Conservation (phyloP, 345 rosid species). For the Linum usitatissimum region DNA sequence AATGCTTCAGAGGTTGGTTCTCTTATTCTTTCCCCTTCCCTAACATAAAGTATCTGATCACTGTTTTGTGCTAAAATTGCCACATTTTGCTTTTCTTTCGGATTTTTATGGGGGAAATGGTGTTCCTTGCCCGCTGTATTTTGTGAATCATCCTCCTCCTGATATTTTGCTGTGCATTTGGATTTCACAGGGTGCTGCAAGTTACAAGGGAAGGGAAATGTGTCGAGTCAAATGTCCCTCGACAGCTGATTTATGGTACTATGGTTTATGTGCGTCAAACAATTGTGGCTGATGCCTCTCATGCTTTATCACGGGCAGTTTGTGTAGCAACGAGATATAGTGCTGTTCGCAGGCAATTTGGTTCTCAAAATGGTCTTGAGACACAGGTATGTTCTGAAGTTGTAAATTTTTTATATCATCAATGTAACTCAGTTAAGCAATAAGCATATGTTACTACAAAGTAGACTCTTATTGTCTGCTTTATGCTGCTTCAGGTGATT, state of each 20-base stretch:
- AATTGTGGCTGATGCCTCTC: constrained; percentile 82
- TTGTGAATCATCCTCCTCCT: background rate
- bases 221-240: constrained; percentile 66
- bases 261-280: constrained; percentile 91
- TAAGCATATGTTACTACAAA: background rate
- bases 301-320: constrained; percentile 80
- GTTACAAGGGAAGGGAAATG: constrained; percentile 89
- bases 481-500: constrained; percentile 50
- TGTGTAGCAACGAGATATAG: constrained; percentile 97
- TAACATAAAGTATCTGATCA: background rate
- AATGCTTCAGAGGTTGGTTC: constrained; percentile 82
- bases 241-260: constrained; percentile 87
- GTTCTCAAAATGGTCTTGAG: constrained; percentile 53
- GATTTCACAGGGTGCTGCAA: constrained; percentile 56
- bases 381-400: constrained; percentile 50
- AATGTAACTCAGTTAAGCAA: background rate
- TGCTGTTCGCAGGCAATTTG: constrained; percentile 94
- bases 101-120: background rate
- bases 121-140: background rate
- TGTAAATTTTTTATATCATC: background rate
- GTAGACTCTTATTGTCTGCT: too few species aligned
- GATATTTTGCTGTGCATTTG: constrained; percentile 10
- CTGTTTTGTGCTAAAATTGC: background rate
- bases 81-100: background rate
- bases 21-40: constrained; percentile 5